These are phyloP conservation scores for Lachnellula subtilissima DNA, from an alignment of 2,329 filamentous ascomycete genomes.

Conservation along the genomic window DNA sequence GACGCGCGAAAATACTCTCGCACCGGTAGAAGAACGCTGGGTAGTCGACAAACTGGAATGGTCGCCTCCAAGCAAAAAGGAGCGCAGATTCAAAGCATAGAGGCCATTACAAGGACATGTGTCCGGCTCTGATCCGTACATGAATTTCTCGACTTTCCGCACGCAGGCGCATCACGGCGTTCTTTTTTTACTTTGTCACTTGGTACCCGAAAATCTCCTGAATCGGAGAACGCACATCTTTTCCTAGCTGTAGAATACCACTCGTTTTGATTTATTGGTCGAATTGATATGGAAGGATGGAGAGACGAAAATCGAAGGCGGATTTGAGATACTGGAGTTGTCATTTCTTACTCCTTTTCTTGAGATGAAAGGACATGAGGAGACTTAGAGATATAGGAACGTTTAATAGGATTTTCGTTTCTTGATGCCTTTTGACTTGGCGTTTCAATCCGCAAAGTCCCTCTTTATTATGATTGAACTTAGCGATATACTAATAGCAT, in stretches of 20 bases:
- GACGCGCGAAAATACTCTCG: constrained; percentile 2
- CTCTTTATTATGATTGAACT: neutral
- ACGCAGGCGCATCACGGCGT: constrained; percentile 4
- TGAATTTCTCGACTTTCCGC: neutral
- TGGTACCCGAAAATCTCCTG: neutral
- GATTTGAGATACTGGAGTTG: constrained; percentile 1
- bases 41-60: constrained; percentile 12
- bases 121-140: neutral
- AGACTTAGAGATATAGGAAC: constrained; percentile 13
- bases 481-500: no score
- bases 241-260: constrained; percentile 8
- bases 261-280: constrained; percentile 3
- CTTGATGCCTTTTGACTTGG: constrained; percentile 1
- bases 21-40: neutral
- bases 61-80: constrained; percentile 9
- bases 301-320: neutral
- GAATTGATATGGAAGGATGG: neutral
- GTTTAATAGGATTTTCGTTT: constrained; percentile 21
- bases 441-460: neutral
- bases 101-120: neutral
- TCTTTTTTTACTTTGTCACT: neutral
- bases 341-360: neutral
- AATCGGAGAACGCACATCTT: neutral
- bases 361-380: neutral
- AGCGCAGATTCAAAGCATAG: constrained; percentile 19